Evolutionary conservation across 78 protist genomes (phyloP).

Genomic region (Tieghemostelium lacteum): DNA sequence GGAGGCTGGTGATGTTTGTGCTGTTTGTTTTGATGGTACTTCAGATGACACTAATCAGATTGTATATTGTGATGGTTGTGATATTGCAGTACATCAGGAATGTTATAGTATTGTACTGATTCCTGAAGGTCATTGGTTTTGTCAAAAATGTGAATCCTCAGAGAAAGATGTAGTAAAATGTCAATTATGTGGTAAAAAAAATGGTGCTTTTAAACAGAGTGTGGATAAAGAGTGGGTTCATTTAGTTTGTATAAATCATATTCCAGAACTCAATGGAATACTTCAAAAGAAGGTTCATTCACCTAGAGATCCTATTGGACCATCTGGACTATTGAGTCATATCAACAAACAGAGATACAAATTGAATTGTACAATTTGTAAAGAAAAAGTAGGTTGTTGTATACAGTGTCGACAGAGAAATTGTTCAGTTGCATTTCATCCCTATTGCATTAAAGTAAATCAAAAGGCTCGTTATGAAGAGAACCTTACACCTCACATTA

Average conservation of each 20-base stretch:
- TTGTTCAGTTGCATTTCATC: conserved; percentile 80
- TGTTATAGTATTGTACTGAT: conserved; percentile 83
- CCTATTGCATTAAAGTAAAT: conserved; percentile 49
- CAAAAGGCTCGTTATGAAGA: conserved; percentile 6
- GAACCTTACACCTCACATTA: conserved; percentile 15
- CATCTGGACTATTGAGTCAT: conserved; percentile 10
- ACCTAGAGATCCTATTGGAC: conserved; percentile 57
- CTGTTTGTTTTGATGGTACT: conserved; percentile 81
- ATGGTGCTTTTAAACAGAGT: conserved; percentile 67
- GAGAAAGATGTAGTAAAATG: conserved; percentile 12
- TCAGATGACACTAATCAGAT: conserved; percentile 85
- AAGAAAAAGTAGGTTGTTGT: conserved; percentile 72
- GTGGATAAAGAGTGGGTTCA: conserved; percentile 71
- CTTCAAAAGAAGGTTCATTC: conserved; percentile 19
- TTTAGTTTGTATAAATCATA: conserved; percentile 55
- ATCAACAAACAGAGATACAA: conserved; percentile 63
- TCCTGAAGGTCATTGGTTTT: conserved; percentile 86
- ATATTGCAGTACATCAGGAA: conserved; percentile 86
- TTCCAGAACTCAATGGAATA: conserved; percentile 22
- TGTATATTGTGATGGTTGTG: conserved; percentile 88
- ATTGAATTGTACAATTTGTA: conserved; percentile 55
- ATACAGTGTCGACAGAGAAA: conserved; percentile 75
- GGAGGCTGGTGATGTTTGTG: conserved; percentile 79
- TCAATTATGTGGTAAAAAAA: conserved; percentile 32
- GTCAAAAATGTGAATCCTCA: conserved; percentile 79